A percentile compares a stretch with the other conserved stretches of the same genome.
Evolutionary conservation across 805 yeast species (phyloP).

Genomic region (Scheffersomyces ergatensis): DNA sequence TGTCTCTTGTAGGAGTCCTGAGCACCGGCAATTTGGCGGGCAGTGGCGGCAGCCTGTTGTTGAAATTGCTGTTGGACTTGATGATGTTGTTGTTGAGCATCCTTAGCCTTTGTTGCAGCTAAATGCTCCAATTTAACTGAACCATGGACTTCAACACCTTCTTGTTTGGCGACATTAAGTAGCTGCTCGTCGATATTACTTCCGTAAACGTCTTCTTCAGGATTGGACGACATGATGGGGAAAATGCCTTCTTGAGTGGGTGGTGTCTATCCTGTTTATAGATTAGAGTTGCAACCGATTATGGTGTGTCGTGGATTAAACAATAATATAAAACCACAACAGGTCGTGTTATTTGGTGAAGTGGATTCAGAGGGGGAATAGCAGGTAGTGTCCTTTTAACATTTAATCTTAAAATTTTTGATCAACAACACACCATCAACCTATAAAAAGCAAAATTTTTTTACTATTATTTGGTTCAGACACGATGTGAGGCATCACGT

Average conservation of each 20-base stretch:
- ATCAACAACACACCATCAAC: not conserved
- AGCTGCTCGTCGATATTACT: conserved; percentile 43
- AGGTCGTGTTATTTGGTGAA: not conserved
- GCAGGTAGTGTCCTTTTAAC: not conserved
- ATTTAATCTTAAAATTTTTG: no score
- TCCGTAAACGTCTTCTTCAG: conserved; percentile 19
- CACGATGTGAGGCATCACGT: no score
- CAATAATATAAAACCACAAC: not conserved
- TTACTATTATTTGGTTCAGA: no score
- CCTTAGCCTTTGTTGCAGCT: conserved; percentile 12
- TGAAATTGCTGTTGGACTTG: conserved; percentile 10
- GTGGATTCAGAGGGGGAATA: not conserved
- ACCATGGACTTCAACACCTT: conserved; percentile 15
- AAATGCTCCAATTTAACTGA: conserved; percentile 31
- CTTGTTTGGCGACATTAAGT: conserved; percentile 37
- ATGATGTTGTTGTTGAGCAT: conserved; percentile 8
- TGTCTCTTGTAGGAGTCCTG: conserved; percentile 1
- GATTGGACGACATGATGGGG: not conserved
- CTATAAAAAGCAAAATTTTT: no score
- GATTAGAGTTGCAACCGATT: not conserved
- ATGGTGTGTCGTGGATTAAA: not conserved
- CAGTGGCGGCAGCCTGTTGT: conserved; percentile 8
- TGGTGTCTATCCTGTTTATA: not conserved
- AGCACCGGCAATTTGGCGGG: conserved; percentile 6
- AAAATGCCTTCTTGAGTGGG: no score